A percentile compares a stretch with the other conserved stretches of the same genome.
Evolutionary conservation across 495 filamentous ascomycete species (phyloP).

Genomic region (Aspergillus conjunctus): DNA sequence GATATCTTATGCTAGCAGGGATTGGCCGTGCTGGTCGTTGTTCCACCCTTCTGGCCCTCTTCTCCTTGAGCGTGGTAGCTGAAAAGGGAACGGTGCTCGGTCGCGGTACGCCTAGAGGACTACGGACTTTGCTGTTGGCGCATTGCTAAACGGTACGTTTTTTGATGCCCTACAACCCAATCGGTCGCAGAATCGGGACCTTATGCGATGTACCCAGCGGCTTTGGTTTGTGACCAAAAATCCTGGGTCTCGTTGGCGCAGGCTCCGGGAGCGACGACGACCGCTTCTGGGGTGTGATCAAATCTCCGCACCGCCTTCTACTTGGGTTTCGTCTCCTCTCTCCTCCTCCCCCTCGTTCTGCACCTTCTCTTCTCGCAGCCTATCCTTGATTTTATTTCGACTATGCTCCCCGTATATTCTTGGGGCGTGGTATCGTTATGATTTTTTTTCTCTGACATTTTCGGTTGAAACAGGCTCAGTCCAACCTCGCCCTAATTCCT

Average conservation of each 20-base stretch:
- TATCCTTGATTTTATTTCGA: slow-evolving; percentile 8
- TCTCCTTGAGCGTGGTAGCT: slow-evolving; percentile 32
- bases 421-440: background rate
- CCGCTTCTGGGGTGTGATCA: slow-evolving; percentile 45
- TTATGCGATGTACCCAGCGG: background rate
- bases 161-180: slow-evolving; percentile 27
- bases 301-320: slow-evolving; percentile 55
- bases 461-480: slow-evolving; percentile 16
- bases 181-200: slow-evolving; percentile 7
- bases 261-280: slow-evolving; percentile 28
- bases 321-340: slow-evolving; percentile 25
- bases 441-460: slow-evolving; percentile 13
- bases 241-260: slow-evolving; percentile 27
- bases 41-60: slow-evolving; percentile 1
- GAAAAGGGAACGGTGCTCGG: slow-evolving; percentile 36
- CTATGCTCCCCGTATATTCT: slow-evolving; percentile 1
- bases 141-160: slow-evolving; percentile 52
- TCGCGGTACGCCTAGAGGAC: slow-evolving; percentile 43
- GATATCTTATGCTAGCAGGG: background rate
- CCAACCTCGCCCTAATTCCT: slow-evolving; percentile 6
- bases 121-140: slow-evolving; percentile 41
- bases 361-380: slow-evolving; percentile 20
- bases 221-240: background rate
- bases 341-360: slow-evolving; percentile 27
- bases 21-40: background rate